Conservation (phyloP, 2,329 filamentous ascomycete genomes). For the Nannizziopsis arthrosporioides region DNA sequence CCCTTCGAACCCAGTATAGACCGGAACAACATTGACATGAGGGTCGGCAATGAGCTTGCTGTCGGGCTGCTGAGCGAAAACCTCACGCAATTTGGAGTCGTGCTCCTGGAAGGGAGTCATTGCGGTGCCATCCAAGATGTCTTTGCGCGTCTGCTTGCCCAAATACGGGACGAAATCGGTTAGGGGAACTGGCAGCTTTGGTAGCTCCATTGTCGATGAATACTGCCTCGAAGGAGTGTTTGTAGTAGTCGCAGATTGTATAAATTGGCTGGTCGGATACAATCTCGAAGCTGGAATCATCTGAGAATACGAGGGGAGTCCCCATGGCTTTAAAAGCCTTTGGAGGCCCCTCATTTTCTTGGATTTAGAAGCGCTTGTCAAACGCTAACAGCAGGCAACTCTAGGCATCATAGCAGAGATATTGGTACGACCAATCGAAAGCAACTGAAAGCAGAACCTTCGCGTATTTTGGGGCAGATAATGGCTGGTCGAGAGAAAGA, state of each 20-base stretch:
- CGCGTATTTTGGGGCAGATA: too few species aligned
- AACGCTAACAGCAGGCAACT: constrained; percentile 4
- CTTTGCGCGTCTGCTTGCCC: constrained; percentile 12
- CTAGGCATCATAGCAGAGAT: constrained; percentile 7
- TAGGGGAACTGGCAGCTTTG: constrained; percentile 13
- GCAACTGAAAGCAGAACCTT: too few species aligned
- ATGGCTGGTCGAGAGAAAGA: too few species aligned
- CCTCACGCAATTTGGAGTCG: constrained; percentile 23
- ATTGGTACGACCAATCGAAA: not conserved
- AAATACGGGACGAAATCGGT: constrained; percentile 15
- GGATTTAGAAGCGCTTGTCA: not conserved
- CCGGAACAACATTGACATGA: constrained; percentile 21
- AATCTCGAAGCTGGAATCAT: too few species aligned
- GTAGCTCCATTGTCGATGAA: constrained; percentile 12
- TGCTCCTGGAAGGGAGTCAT: constrained; percentile 22
- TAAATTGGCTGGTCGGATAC: too few species aligned
- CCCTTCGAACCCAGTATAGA: constrained; percentile 18
- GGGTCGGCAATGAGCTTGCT: constrained; percentile 17
- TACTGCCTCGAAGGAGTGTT: too few species aligned
- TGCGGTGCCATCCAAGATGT: constrained; percentile 15
- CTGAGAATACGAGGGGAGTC: too few species aligned
- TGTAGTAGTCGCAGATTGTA: too few species aligned
- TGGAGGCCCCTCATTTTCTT: too few species aligned
- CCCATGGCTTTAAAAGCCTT: too few species aligned
- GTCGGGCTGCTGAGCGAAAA: constrained; percentile 23